Base-by-base conservation (phyloP, 176 grass and related monocot genomes). In the Oryza australiensis region DNA sequence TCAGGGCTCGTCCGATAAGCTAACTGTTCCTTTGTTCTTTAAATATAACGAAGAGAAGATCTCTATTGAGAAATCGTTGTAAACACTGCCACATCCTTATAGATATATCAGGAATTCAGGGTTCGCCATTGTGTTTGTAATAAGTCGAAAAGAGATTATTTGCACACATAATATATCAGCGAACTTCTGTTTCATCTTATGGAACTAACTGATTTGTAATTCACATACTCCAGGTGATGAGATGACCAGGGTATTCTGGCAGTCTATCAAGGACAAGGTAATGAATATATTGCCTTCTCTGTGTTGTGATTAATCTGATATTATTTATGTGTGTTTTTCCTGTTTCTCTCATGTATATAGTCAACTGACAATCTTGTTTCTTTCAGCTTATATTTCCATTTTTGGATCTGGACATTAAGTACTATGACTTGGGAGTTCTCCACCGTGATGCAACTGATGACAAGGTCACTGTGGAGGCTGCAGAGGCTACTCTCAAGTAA, bases 211-310 rank as follows among this genome's bases (percentile, higher is more conserved):
- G 24, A 63, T 75, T 80, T 84, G 4, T 71, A 3, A 67, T 68
- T 22, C 59, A 22, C 63, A 23, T 78, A 60, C 64, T 71, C 49
- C 72, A 97, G 94, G 94, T 24, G 94, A 97, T 89, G 94, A 97
- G 85, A 97, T 97, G 94, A 97, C 94, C 53, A 87, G 94, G 77
- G 34, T 97, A 37, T 97, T 97, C 83, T 97, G 94, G 94, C 46
- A 97, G 81, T 97, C 86, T 68, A 97, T 97, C 38, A 97, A 97
- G 87, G 90, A 97, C 24, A 97, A 97, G 94, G 94, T 97, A 83
- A 72, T 70, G 22, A 27, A 87, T 66, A 68, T 27, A 34, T 18
- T 13, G 20, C 78, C 2, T 2, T 81, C 27, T 65, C 18, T 18
- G 24, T 51, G 1, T 9, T 55, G 13, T 74, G 34, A 74, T 41